Base-by-base conservation (phyloP, 148 eudicot species). In the Vaccinium vitisidaea region DNA sequence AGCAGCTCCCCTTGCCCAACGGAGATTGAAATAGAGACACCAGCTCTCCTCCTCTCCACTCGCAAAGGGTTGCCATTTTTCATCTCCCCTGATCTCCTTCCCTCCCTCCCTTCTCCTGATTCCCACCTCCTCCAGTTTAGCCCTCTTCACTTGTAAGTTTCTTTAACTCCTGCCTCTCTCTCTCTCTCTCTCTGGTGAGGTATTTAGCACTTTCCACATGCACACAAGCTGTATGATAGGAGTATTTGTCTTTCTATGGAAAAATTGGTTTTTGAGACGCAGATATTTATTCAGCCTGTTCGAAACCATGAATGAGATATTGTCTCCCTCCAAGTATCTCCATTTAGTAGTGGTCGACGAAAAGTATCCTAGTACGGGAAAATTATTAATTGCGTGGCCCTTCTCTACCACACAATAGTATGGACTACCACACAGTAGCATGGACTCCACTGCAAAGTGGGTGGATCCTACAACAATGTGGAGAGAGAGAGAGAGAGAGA, bases 101-200 rank as follows among this genome's bases (percentile, higher is more conserved):
- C 94, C 25, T 84, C 89, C 53, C 90, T 94, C 21, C 92, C 93
- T 82, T 88, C 89, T 36, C 93, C 94, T 54, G 88, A 90, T 21
- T 92, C 98, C 76, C 90, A 70, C 80, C 92, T 95, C 88, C 93
- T 95, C 36, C 96, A 91, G 25, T 85, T 89, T 81, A 90, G 91
- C 88, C 97, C 98, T 74, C 93, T 93, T 79, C 97, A 95, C 90
- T 93, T 95, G 98, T 95, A 88, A 59, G 93, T 77, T 0, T 70
- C 6, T 6, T n/a, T 46, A 6, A 2, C 27, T 53, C 0, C 56
- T 30, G 3, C 12, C 15, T 16, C 16, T 9, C 39, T 50, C 36
- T 27, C 18, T 83, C 32, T 53, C 63, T 46, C 12, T 83, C 21
- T 32, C 12, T 21, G 69, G 73, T 10, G 15, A 67, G 36, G 3